These are phyloP conservation scores for Fusarium gaditjirri DNA, from an alignment of 2,329 filamentous ascomycete species.

Conservation along the genomic window DNA sequence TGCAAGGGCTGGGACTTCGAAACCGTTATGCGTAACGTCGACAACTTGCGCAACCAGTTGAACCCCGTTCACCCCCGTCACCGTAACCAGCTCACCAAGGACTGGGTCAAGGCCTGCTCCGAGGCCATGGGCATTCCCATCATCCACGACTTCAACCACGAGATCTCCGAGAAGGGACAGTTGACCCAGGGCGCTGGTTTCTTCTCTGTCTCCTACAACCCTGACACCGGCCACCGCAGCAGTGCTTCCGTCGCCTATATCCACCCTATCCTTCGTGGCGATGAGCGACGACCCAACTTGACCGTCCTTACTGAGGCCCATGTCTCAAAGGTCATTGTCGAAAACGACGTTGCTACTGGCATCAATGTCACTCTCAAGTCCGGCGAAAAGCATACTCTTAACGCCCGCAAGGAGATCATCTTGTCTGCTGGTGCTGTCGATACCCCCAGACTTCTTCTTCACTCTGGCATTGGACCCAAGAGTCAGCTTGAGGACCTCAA, in stretches of 20 bases:
- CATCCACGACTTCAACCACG: slow-evolving; percentile 85
- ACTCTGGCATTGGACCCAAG: slow-evolving; percentile 67
- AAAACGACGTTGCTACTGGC: slow-evolving; percentile 76
- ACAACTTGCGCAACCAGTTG: slow-evolving; percentile 89
- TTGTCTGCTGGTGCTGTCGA: slow-evolving; percentile 84
- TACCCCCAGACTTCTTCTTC: slow-evolving; percentile 74
- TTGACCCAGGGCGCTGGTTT: slow-evolving; percentile 84
- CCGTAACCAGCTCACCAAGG: slow-evolving; percentile 89
- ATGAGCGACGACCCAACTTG: slow-evolving; percentile 84
- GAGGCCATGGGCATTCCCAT: slow-evolving; percentile 82
- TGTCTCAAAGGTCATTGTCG: slow-evolving; percentile 83
- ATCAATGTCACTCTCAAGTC: slow-evolving; percentile 72
- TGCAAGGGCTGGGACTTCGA: slow-evolving; percentile 89
- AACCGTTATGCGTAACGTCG: slow-evolving; percentile 81
- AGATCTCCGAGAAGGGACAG: slow-evolving; percentile 78
- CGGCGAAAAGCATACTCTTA: slow-evolving; percentile 65
- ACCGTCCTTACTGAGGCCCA: slow-evolving; percentile 89
- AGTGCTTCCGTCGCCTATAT: slow-evolving; percentile 93
- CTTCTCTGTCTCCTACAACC: slow-evolving; percentile 92
- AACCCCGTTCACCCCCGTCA: slow-evolving; percentile 88
- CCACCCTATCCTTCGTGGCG: slow-evolving; percentile 86
- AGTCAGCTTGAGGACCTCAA: slow-evolving; percentile 63
- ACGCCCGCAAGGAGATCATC: slow-evolving; percentile 79
- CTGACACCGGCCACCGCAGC: slow-evolving; percentile 84
- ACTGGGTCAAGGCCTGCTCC: slow-evolving; percentile 87